Evolutionary conservation across 2,329 filamentous ascomycete species (phyloP), one percentile per base, ranked within the genome.

Genomic region (Endoconidiophora laricicola): DNA sequence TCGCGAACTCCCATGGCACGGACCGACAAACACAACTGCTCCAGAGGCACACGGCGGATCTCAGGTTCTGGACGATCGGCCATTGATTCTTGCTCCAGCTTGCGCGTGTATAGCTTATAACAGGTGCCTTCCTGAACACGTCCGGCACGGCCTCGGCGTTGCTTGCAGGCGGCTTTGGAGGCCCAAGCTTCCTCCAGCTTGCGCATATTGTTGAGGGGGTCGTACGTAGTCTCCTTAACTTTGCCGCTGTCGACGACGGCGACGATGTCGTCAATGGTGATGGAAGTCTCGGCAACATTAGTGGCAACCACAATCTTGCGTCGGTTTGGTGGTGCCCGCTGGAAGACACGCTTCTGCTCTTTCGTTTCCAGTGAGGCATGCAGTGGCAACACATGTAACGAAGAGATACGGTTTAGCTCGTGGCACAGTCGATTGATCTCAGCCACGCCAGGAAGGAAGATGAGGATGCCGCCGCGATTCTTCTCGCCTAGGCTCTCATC

Each of bases 241-340:
- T 86, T 81, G 24, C 91, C 91, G 9, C 83, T 91, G 62, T 98
- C 91, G 55, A 98, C 90, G 43, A 98, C 91, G 2, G 86, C 90
- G 2, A 96, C 84, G 48, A 98, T 85, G 60, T 98, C 91, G 60
- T 95, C 88, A 54, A 98, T 98, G 0, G 91, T 98, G 62, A 98
- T 96, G 2, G 91, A 96, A 0, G 91, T 98, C 63, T 98, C 91
- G 2, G 91, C 91, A 2, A 98, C 90, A 59, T 98, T 98, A 42
- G 91, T 98, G 1, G 91, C 86, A 5, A 90, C 85, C 33, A 98
- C 84, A 10, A 98, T 78, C 65, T 98, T 98, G 36, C 91, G 76
- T 65, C 86, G 88, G 0, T 87, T 87, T 2, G 68, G 63, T 0
- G 90, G 88, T 3, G 91, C 68, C 12, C 72, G 71, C 24, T 77